Percentiles rank a stretch among this genome's conserved stretches.
Evolutionary conservation across 228 moss, liverwort and hornwort species (phyloP).

Genomic region (Sphagnum magellanicum): DNA sequence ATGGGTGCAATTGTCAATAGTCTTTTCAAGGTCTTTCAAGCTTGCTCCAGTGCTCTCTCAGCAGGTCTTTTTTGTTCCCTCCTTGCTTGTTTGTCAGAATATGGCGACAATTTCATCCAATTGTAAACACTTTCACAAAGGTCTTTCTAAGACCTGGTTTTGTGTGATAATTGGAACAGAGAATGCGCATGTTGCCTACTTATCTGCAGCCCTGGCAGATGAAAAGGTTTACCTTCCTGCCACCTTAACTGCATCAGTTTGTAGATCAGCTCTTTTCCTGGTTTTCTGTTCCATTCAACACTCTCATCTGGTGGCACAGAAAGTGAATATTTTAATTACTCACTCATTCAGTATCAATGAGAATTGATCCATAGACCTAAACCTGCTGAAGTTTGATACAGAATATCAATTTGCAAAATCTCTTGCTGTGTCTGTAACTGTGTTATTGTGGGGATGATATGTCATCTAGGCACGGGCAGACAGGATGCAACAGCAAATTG

Average conservation of each 20-base stretch:
- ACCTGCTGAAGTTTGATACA: background rate
- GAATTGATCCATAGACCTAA: background rate
- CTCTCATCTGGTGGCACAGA: background rate
- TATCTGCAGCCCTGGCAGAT: constrained; percentile 35
- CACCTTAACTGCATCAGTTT: background rate
- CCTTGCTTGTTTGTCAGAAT: background rate
- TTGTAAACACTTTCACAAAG: background rate
- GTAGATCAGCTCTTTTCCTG: background rate
- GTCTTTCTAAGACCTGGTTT: constrained; percentile 4
- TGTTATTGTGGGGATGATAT: constrained; percentile 1
- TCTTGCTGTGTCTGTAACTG: background rate
- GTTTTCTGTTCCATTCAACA: background rate
- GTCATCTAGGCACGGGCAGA: constrained; percentile 52
- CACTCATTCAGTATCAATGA: background rate
- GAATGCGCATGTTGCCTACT: constrained; percentile 26
- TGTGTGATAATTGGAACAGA: constrained; percentile 34
- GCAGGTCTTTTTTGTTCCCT: constrained; percentile 26
- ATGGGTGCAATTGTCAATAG: constrained; percentile 62
- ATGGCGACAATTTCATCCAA: too few relatives aligned
- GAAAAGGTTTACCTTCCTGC: constrained; percentile 48
- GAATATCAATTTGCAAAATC: too few relatives aligned
- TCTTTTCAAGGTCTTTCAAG: constrained; percentile 46
- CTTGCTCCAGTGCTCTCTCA: constrained; percentile 38
- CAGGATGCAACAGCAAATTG: constrained; percentile 59
- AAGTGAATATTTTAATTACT: background rate